Evolutionary conservation across 805 yeast genomes (phyloP).

Genomic region (Tetrapisispora arboricola): DNA sequence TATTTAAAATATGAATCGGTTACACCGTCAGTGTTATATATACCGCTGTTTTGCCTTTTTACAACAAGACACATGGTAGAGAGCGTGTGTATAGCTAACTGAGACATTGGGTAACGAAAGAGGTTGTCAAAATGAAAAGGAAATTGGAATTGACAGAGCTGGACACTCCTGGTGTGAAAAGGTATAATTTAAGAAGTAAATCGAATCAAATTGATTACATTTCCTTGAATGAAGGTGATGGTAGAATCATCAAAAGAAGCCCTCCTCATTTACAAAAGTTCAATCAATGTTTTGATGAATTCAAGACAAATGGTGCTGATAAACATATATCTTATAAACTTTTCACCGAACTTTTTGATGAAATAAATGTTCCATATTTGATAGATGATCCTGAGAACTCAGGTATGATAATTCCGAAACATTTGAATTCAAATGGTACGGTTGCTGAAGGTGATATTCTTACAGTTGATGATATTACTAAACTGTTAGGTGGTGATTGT

Average conservation of each 20-base stretch:
- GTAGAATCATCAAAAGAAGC: no score
- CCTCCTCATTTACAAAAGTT: no score
- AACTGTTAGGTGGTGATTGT: constrained; percentile 49
- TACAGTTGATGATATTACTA: constrained; percentile 23
- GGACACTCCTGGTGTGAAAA: constrained; percentile 19
- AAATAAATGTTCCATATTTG: constrained; percentile 14
- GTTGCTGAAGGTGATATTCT: constrained; percentile 4
- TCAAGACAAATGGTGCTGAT: constrained; percentile 11
- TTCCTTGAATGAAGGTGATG: constrained; percentile 67
- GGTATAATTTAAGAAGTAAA: constrained; percentile 44
- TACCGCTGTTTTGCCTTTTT: no score
- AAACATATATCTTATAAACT: constrained; percentile 7
- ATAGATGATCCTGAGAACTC: constrained; percentile 16
- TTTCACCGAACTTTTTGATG: constrained; percentile 12
- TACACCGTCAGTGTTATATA: no score
- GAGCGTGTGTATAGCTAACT: no score
- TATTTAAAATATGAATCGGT: no score
- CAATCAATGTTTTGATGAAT: constrained; percentile 13
- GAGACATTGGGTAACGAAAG: no score
- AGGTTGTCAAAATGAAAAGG: neutral
- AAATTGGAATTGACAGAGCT: neutral
- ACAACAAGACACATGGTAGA: no score
- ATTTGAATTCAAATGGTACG: neutral
- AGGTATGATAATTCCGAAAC: constrained; percentile 12
- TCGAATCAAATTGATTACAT: constrained; percentile 59